Conservation (phyloP, 1,139 yeast genomes). For the Fermentozyma sake region DNA sequence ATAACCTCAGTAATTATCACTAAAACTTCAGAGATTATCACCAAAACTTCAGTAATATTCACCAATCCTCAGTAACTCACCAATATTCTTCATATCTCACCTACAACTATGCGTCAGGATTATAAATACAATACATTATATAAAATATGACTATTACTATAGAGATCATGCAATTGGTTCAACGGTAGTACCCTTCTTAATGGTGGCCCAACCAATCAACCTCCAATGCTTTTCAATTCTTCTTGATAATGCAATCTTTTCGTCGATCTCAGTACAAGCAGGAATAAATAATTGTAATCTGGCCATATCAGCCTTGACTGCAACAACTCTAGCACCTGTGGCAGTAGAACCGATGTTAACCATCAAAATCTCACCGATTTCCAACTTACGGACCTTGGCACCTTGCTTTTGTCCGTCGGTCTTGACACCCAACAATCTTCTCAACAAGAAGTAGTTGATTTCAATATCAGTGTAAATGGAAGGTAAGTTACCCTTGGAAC, state of each 20-base stretch:
- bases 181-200: slow-evolving; percentile 88
- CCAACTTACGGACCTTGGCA: slow-evolving; percentile 92
- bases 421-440: slow-evolving; percentile 97
- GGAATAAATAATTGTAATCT: slow-evolving; percentile 95
- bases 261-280: slow-evolving; percentile 97
- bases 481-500: slow-evolving; percentile 94
- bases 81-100: no score
- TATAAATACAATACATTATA: slow-evolving; percentile 1
- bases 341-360: slow-evolving; percentile 99
- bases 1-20: no score
- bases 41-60: no score
- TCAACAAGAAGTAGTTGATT: slow-evolving; percentile 91
- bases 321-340: slow-evolving; percentile 97
- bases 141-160: no score
- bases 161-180: slow-evolving; percentile 51
- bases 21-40: no score
- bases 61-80: no score
- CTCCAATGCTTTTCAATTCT: slow-evolving; percentile 99
- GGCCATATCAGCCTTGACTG: slow-evolving; percentile 99
- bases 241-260: slow-evolving; percentile 97
- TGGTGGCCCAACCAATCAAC: slow-evolving; percentile 99
- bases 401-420: slow-evolving; percentile 94
- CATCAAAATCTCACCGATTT: slow-evolving; percentile 94
- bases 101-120: no score
- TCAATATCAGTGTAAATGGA: slow-evolving; percentile 95